Percentiles rank a stretch among this genome's conserved stretches.
These are phyloP conservation scores for Syncephalis plumigaleata DNA, from an alignment of 371 early-diverging fungal species.

Conservation along the genomic window DNA sequence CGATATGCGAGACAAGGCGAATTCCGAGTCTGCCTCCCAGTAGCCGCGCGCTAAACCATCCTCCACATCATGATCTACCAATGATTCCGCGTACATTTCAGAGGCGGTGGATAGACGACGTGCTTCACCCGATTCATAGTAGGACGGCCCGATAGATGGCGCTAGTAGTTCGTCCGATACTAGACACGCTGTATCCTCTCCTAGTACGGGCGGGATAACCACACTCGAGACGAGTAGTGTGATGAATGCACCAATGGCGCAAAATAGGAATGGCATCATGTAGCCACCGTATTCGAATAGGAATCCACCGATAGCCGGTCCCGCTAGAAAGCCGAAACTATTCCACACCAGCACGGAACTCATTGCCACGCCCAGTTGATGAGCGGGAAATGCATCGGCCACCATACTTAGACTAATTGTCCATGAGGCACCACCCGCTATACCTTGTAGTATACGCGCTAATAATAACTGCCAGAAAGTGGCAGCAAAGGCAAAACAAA, in stretches of 20 bases:
- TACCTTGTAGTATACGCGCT: slow-evolving; percentile 63
- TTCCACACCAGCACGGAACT: slow-evolving; percentile 53
- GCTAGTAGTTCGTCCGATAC: too few species aligned
- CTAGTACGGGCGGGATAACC: slow-evolving; percentile 24
- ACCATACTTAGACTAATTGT: slow-evolving; percentile 56
- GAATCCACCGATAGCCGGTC: slow-evolving; percentile 63
- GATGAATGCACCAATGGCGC: slow-evolving; percentile 39
- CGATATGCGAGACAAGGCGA: background rate
- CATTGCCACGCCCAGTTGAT: slow-evolving; percentile 55
- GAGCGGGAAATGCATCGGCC: slow-evolving; percentile 58
- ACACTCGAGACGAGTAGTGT: slow-evolving; percentile 48
- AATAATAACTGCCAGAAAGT: slow-evolving; percentile 46
- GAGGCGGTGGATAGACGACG: background rate
- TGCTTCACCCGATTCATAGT: too few species aligned
- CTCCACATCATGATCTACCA: slow-evolving; percentile 10
- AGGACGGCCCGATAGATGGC: too few species aligned
- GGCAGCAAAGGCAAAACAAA: slow-evolving; percentile 45
- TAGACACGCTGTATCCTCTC: too few species aligned
- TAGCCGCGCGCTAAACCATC: slow-evolving; percentile 7
- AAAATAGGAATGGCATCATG: slow-evolving; percentile 53
- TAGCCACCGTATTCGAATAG: slow-evolving; percentile 48
- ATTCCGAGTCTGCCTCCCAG: background rate
- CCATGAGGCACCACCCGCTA: slow-evolving; percentile 66
- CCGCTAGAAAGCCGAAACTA: slow-evolving; percentile 48
- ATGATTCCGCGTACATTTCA: background rate